Evolutionary conservation across 352 stramenopile species (phyloP), one percentile per base, ranked within the genome.

Genomic region (Phytophthora quininea): DNA sequence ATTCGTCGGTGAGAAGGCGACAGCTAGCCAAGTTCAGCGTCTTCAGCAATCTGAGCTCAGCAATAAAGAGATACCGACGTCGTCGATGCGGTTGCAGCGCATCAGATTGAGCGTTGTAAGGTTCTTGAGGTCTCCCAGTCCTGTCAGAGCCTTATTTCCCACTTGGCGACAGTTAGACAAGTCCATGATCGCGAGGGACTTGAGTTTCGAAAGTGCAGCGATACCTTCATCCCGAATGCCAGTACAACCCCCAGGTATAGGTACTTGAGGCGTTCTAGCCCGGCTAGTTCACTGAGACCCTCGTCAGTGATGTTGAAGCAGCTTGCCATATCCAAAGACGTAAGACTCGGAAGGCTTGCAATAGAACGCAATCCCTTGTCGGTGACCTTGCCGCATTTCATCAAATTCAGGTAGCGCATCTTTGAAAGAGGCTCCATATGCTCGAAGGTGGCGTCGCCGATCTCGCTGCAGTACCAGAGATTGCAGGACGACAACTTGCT

Each of bases 11-110:
- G n/a, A 96, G 31, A 24, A 86, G 78, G 40, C 91, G 87, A 51
- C 87, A 97, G 58, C 91, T 93, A 7, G 84, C 78, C 11, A 97
- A 62, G 58, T 96, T 93, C 31, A 96, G 74, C 29, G 80, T 90
- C 55, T 80, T 82, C 48, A 91, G 69, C 45, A 80, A 77, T 47
- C 54, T 79, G 12, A 91, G 57, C 4, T 62, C 51, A 11, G 71
- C 50, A 8, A 95, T 52, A 54, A 58, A 10, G 51, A 32, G 53
- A 95, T 75, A 1, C 83, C 84, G 0, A 46, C 19, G 48, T 93
- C 80, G 29, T 90, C 82, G 40, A 94, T 79, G 60, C 82, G 80
- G 60, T 90, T 91, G 69, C 82, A 91, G 3, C 86, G 86, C 86
- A 94, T 94, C 32, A 94, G 71, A 58, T 94, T 94, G 5, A 94